Conservation (phyloP, 2,329 filamentous ascomycete genomes). For the Alternaria metachromatica region DNA sequence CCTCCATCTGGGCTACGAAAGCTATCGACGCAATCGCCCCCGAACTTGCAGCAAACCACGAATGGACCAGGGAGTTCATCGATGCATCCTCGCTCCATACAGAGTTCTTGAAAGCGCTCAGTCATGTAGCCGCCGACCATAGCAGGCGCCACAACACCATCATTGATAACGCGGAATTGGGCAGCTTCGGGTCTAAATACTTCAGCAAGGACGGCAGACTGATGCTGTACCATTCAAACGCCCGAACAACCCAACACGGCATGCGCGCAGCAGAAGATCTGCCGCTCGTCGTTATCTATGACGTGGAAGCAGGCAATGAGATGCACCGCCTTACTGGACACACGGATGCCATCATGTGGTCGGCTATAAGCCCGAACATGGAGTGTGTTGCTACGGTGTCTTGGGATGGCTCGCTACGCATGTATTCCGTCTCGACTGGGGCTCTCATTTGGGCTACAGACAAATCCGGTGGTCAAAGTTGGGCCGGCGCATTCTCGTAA, state of each 20-base stretch:
- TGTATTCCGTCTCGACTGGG: slow-evolving; percentile 29
- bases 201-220: slow-evolving; percentile 31
- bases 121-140: slow-evolving; percentile 25
- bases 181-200: slow-evolving; percentile 14
- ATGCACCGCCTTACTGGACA: slow-evolving; percentile 29
- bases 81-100: slow-evolving; percentile 23
- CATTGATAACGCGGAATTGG: slow-evolving; percentile 20
- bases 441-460: slow-evolving; percentile 27
- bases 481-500: slow-evolving; percentile 34
- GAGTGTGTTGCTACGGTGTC: slow-evolving; percentile 32
- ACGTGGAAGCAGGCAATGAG: slow-evolving; percentile 22
- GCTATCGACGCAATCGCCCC: slow-evolving; percentile 36
- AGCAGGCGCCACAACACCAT: slow-evolving; percentile 29
- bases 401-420: slow-evolving; percentile 39
- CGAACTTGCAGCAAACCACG: slow-evolving; percentile 31
- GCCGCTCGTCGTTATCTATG: slow-evolving; percentile 28
- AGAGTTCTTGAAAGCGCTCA: slow-evolving; percentile 28
- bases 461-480: slow-evolving; percentile 24
- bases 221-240: slow-evolving; percentile 23
- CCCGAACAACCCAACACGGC: slow-evolving; percentile 12
- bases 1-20: slow-evolving; percentile 26
- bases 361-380: slow-evolving; percentile 31
- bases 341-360: slow-evolving; percentile 37
- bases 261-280: slow-evolving; percentile 11
- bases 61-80: slow-evolving; percentile 37